Base-by-base conservation (phyloP, 1,284 basidiomycete species). In the Ceraceosorus guamensis region DNA sequence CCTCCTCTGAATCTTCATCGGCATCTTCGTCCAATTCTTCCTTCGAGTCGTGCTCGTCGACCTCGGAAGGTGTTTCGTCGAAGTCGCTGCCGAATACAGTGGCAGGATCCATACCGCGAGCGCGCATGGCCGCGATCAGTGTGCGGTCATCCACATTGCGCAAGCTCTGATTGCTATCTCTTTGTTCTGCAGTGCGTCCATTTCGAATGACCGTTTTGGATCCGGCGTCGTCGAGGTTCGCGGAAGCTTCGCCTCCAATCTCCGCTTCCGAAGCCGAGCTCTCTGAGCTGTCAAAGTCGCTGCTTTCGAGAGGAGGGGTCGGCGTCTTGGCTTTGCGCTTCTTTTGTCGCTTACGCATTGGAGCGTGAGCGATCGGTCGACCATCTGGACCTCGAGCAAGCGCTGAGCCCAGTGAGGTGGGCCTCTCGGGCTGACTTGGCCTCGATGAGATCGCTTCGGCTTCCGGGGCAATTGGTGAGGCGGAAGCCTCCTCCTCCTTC, bases 331-430 rank as follows among this genome's bases (percentile, higher is more conserved):
- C 50, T 18, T 16, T n/a, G 10, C 32, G 51, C 35, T 31, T 18
- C 49, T 16, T 16, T 10, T 3, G 43, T 44, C 51, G 39, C 39
- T 41, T 41, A 1, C 39, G 39, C 39, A 41, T 41, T 16, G 39
- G 39, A 11, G 39, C 11, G 11, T 11, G 39, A 11, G 61, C 53
- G 34, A 70, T 35, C 1, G 64, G 61, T 24, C 67, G 59, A 39
- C 71, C 71, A 33, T 70, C 65, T 4, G 68, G 52, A 16, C 67
- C 70, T 48, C 53, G 63, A 5, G 70, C 70, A 1, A 75, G 59
- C 5, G 73, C 71, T 1, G 70, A 72, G n/a, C 73, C 73, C 16
- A 72, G 52, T 8, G 57, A 50, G 8, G 61, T 53, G 6, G 60
- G 50, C n/a, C 5, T 35, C 6, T 32, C 14, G 39, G 52, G 46